Evolutionary conservation across 2,329 filamentous ascomycete genomes (phyloP), one percentile per base, ranked within the genome.

Genomic region (Cladophialophora chaetospira): DNA sequence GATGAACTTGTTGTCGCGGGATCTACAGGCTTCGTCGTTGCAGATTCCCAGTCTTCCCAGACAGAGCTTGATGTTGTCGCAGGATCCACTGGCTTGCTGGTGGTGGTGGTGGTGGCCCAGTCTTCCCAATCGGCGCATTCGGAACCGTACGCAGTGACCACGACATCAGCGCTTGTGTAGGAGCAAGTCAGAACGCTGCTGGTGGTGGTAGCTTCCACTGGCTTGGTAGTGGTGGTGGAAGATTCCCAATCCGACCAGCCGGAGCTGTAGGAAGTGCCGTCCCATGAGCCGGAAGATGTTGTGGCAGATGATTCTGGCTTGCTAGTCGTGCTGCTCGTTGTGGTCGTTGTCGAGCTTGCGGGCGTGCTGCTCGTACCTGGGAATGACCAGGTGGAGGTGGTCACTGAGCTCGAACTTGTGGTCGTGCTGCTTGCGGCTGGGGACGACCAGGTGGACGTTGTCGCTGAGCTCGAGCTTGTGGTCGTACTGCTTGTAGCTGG

Each of bases 401-500:
- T 40, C 36, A 19, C 36, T 40, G 36, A 40, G 17, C 36, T 21
- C 9, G 44, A 31, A 26, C 25, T 35, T 15, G 42, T 17, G 26
- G 44, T 3, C 9, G 42, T 17, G 26, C 42, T 28, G 42, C 28
- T 33, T 5, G n/a, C n/a, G n/a, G 35, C 11, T 5, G 31, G 31
- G 19, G 29, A 31, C n/a, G 35, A 48, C 19, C 48, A 26, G 5
- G 23, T 26, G 23, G 35, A 26, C 9, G 45, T 50, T 11, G 47
- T 53, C 19, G 47, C 45, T 19, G 23, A 42, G 11, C 44, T 46
- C 2, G 47, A 47, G n/a, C 31, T 58, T 11, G 55, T 58, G 15
- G 55, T 55, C 21, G 31, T 57, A 10, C 55, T 49, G 13, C n/a
- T n/a, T n/a, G n/a, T n/a, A n/a, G n/a, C n/a, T n/a, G n/a, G n/a